These are phyloP conservation scores for Cyberlindnera euphorbiae DNA, from an alignment of 805 yeast genomes.

Conservation along the genomic window DNA sequence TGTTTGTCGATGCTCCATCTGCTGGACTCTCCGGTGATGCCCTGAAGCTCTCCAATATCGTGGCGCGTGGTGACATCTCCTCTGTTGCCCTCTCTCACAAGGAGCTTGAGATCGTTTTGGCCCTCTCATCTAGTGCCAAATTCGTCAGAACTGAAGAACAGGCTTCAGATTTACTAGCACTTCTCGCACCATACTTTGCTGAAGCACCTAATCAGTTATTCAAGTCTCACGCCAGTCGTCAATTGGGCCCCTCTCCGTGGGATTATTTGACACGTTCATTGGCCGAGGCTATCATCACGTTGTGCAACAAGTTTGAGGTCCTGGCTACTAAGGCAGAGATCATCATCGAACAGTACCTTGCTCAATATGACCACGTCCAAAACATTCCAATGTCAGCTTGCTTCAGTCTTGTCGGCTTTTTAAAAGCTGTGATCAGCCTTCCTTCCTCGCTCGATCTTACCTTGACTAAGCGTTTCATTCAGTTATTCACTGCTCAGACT, in stretches of 20 bases:
- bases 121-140: constrained; percentile 34
- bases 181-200: constrained; percentile 42
- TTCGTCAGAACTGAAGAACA: constrained; percentile 30
- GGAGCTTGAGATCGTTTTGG: constrained; percentile 51
- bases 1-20: background rate
- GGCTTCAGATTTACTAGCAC: constrained; percentile 35
- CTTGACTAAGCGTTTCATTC: constrained; percentile 23
- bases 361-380: constrained; percentile 11
- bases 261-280: constrained; percentile 33
- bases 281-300: constrained; percentile 27
- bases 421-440: constrained; percentile 27
- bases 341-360: constrained; percentile 26
- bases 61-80: constrained; percentile 17
- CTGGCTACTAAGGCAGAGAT: constrained; percentile 16
- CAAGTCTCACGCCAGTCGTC: constrained; percentile 32
- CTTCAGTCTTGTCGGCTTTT: constrained; percentile 35
- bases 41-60: constrained; percentile 16
- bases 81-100: constrained; percentile 33
- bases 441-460: constrained; percentile 20
- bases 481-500: constrained; percentile 15
- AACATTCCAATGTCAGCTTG: constrained; percentile 18
- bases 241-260: constrained; percentile 34
- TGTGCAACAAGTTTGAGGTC: constrained; percentile 27
- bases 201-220: constrained; percentile 49
- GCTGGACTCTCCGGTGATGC: constrained; percentile 16